Evolutionary conservation across 2,329 filamentous ascomycete genomes (phyloP).

Genomic region (Pseudopyricularia cyperi): DNA sequence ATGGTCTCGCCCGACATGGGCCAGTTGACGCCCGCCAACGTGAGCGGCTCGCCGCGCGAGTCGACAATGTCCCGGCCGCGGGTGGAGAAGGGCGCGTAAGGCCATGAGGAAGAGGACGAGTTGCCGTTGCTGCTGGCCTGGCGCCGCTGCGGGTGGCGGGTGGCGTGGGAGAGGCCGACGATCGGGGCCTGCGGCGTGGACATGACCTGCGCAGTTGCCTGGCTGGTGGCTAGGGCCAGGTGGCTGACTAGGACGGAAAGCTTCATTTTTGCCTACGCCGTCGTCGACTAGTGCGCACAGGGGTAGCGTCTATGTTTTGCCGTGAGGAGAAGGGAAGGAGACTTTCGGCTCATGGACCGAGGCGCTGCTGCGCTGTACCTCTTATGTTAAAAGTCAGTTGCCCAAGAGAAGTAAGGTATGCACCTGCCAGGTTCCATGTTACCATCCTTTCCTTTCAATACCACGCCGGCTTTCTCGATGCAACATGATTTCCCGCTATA

Average conservation of each 20-base stretch:
- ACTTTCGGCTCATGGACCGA: not conserved
- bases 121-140: not conserved
- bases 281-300: not conserved
- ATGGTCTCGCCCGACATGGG: slow-evolving; percentile 32
- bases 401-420: not conserved
- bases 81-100: slow-evolving; percentile 24
- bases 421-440: not conserved
- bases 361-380: not conserved
- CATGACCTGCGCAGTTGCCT: slow-evolving; percentile 1
- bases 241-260: not conserved
- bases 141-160: not conserved
- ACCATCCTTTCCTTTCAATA: not conserved
- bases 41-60: slow-evolving; percentile 19
- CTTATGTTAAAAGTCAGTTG: not conserved
- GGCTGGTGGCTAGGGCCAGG: not conserved
- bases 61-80: slow-evolving; percentile 24
- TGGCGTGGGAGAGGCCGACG: not conserved
- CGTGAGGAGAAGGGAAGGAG: not conserved
- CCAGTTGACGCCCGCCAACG: slow-evolving; percentile 23
- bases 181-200: not conserved
- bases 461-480: not conserved
- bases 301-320: not conserved
- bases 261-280: slow-evolving; percentile 1
- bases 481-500: not conserved
- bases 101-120: slow-evolving; percentile 12